A percentile compares a stretch with the other conserved stretches of the same genome.
Conservation (phyloP, 2,329 filamentous ascomycete species). For the Verticillium isaacii region DNA sequence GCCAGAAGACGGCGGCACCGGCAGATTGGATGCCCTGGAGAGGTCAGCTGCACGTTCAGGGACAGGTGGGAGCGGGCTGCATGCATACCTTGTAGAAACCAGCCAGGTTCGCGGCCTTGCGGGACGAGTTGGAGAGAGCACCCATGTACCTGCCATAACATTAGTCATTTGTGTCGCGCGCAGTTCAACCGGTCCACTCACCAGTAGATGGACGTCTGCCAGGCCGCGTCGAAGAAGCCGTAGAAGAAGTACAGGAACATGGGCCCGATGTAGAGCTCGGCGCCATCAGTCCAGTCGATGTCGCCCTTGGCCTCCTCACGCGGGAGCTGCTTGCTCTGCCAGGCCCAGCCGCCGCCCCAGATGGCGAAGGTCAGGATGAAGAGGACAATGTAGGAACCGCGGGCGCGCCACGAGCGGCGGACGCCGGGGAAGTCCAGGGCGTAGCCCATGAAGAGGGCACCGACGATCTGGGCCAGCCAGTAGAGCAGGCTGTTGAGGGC, state of each 20-base stretch:
- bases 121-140: constrained; percentile 84
- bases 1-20: constrained; percentile 72
- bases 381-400: constrained; percentile 55
- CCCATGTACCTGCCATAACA: constrained; percentile 70
- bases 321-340: constrained; percentile 56
- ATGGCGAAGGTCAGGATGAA: constrained; percentile 68
- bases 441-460: constrained; percentile 68
- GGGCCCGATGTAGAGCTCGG: constrained; percentile 60
- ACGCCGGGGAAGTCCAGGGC: constrained; percentile 58
- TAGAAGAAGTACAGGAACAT: constrained; percentile 92
- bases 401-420: constrained; percentile 64
- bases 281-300: constrained; percentile 63
- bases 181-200: constrained; percentile 58
- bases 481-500: constrained; percentile 78
- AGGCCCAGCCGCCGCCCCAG: constrained; percentile 81
- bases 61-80: neutral
- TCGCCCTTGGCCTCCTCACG: constrained; percentile 30
- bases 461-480: constrained; percentile 73
- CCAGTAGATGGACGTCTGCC: constrained; percentile 92
- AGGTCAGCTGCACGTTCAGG: neutral
- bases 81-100: constrained; percentile 69
- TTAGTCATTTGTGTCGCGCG: constrained; percentile 48
- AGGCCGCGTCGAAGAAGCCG: constrained; percentile 82
- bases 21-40: constrained; percentile 68
- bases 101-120: constrained; percentile 86